Conservation (phyloP, 768 basidiomycete genomes). For the Russula brevipes region DNA sequence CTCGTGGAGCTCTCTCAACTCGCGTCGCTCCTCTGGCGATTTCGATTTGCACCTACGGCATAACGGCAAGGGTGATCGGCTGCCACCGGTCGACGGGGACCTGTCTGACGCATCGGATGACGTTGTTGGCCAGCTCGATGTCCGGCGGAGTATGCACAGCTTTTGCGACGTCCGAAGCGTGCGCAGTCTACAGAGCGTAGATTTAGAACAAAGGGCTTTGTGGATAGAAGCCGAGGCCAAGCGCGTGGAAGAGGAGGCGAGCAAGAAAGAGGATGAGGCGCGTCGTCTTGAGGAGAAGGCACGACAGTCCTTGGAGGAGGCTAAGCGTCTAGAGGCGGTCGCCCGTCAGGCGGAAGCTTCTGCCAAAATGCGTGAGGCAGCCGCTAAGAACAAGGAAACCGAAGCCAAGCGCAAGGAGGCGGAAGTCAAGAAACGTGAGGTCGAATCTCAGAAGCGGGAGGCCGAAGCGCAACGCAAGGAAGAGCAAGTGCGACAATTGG, state of each 20-base stretch:
- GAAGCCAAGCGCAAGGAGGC: neutral
- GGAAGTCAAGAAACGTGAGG: constrained; percentile 32
- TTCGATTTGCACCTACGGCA: constrained; percentile 13
- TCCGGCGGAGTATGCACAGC: constrained; percentile 17
- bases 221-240: constrained; percentile 23
- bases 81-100: constrained; percentile 10
- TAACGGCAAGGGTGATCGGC: constrained; percentile 19
- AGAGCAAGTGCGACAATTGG: constrained; percentile 31
- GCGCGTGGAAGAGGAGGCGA: constrained; percentile 27
- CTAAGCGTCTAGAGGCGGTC: constrained; percentile 23
- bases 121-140: constrained; percentile 20
- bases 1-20: constrained; percentile 20
- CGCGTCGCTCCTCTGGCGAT: constrained; percentile 18
- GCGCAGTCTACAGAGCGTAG: constrained; percentile 15
- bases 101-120: constrained; percentile 20
- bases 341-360: constrained; percentile 11
- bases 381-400: neutral
- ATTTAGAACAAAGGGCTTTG: constrained; percentile 25
- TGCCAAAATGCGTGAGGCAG: neutral
- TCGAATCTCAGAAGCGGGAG: constrained; percentile 33
- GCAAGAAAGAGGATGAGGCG: constrained; percentile 27
- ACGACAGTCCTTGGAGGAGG: constrained; percentile 24
- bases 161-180: constrained; percentile 9
- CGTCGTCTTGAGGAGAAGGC: constrained; percentile 27
- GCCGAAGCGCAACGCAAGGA: constrained; percentile 32